phyloP scores from a whole-genome alignment of 495 filamentous ascomycete species.

The Stereocaulon alpinum region DNA sequence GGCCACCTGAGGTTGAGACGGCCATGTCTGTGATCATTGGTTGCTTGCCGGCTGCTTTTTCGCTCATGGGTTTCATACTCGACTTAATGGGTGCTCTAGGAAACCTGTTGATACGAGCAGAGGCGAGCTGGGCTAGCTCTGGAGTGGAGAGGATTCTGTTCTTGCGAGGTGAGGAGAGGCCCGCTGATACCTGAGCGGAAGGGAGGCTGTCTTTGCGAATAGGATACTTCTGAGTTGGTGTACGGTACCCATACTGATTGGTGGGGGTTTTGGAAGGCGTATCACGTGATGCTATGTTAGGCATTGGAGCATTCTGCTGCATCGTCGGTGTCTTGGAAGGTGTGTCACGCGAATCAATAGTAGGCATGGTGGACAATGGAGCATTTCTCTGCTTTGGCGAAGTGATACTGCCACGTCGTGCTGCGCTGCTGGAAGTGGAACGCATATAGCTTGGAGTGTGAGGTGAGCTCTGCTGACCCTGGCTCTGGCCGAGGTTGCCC shows the following conservation, averaged over 20 bases:
- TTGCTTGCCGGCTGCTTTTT: background rate
- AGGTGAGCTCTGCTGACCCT: conserved; percentile 6
- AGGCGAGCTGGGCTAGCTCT: background rate
- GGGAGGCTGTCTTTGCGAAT: conserved; percentile 15
- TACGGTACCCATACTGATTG: background rate
- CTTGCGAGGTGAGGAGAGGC: background rate
- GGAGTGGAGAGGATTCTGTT: conserved; percentile 1
- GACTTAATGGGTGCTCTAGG: background rate
- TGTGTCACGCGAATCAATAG: background rate
- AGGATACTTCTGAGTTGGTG: conserved; percentile 1
- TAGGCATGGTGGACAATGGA: background rate
- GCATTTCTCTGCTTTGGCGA: background rate
- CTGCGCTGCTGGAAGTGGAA: conserved; percentile 18
- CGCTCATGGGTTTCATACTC: background rate
- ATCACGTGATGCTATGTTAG: background rate
- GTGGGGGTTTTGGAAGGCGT: conserved; percentile 2
- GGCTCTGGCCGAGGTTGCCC: conserved; percentile 1
- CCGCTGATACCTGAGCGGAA: background rate
- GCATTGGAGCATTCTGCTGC: background rate
- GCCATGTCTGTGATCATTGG: background rate
- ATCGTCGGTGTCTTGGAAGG: background rate
- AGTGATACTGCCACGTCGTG: background rate
- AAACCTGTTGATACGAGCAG: background rate
- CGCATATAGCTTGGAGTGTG: conserved; percentile 17
- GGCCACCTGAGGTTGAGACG: background rate